These are phyloP conservation scores for Populus alba DNA, from an alignment of 345 rosid genomes.

Conservation along the genomic window DNA sequence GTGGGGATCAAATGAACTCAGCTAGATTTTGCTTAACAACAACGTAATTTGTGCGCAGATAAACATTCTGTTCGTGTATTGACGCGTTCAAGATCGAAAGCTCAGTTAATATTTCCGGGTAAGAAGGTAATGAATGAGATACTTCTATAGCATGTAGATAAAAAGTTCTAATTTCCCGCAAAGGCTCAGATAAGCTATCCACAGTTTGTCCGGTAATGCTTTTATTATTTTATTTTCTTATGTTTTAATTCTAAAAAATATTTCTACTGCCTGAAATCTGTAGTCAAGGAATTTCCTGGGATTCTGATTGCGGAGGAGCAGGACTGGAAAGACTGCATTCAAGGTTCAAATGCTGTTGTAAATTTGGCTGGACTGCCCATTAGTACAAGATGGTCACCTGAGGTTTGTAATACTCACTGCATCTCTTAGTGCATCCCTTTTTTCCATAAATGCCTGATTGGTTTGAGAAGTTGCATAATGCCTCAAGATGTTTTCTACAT, in stretches of 20 bases:
- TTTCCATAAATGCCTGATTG: background rate
- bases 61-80: constrained; percentile 65
- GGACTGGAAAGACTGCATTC: constrained; percentile 69
- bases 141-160: constrained; percentile 1
- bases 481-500: background rate
- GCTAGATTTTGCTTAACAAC: background rate
- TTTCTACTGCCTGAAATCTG: constrained; percentile 8
- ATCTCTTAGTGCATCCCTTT: background rate
- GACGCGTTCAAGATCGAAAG: constrained; percentile 85
- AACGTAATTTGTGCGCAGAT: constrained; percentile 41
- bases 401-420: constrained; percentile 44
- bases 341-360: constrained; percentile 80
- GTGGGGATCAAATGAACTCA: constrained; percentile 2
- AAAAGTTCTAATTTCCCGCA: background rate
- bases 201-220: background rate
- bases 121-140: constrained; percentile 88
- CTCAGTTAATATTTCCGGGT: constrained; percentile 89
- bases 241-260: background rate
- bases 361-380: constrained; percentile 93
- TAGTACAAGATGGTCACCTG: constrained; percentile 89
- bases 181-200: background rate
- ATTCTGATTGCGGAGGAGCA: constrained; percentile 67
- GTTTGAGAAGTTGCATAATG: background rate
- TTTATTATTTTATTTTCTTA: background rate
- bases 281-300: constrained; percentile 71